Base-by-base conservation (phyloP, 1,284 basidiomycete species). In the Golubevia sp. region DNA sequence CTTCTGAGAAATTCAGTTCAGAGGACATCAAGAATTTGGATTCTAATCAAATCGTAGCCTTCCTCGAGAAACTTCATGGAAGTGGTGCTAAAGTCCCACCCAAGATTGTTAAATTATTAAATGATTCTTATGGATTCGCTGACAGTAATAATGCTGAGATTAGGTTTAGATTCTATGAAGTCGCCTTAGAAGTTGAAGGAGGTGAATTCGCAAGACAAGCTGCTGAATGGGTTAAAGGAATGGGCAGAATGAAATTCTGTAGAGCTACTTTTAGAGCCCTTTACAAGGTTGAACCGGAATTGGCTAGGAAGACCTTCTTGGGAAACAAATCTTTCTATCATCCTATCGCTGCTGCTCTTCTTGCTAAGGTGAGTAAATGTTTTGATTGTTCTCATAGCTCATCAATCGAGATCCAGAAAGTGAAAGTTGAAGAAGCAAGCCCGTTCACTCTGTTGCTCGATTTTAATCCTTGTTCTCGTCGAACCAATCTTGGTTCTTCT, bases 301-400 rank as follows among this genome's bases (percentile, higher is more conserved):
- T 94, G 34, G 91, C 94, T 1, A 79, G 77, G 55, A 85, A 88
- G 69, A 85, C 86, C 23, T 93, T 90, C 78, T 74, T 76, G 52
- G 85, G 83, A 52, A 84, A 88, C 66, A 88, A 88, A 79, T 79
- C 79, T 8, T 86, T 86, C 24, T 93, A 92, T 86, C 91, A 92
- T 84, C 86, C 80, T 2, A 82, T 82, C 63, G 78, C 78, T 26
- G 77, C 77, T 8, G 63, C 75, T 6, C 70, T 79, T 67, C 75
- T 82, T 25, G 68, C 72, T 52, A 79, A 76, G 77, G 79, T 79
- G 70, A 62, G 78, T 77, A n/a, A n/a, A n/a, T n/a, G n/a, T n/a
- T 61, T 27, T 2, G 34, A 44, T 44, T 18, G 38, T 44, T 13
- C 18, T 44, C 13, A 44, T 44, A 18, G 18, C 38, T 8, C 13